Percentiles rank a stretch among this genome's conserved stretches.
These are phyloP conservation scores for Inga leiocalycina DNA, from an alignment of 306 rosid species.

Conservation along the genomic window DNA sequence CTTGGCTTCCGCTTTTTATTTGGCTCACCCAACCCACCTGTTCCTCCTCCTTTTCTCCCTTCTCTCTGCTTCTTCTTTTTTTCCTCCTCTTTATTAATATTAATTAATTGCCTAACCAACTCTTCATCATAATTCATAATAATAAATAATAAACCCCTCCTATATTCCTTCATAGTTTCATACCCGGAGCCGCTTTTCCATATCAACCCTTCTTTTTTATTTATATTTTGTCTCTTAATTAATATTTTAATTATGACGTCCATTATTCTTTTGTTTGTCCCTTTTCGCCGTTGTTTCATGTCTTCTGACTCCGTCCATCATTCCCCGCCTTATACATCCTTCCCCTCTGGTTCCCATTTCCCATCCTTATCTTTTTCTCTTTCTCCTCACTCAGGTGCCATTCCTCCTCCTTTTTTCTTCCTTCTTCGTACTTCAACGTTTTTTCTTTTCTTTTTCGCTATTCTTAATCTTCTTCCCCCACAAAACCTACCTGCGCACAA, in stretches of 20 bases:
- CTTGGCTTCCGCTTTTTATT: background rate
- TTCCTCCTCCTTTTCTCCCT: background rate
- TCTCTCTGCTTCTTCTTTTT: background rate
- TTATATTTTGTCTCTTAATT: background rate
- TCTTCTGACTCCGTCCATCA: conserved; percentile 31
- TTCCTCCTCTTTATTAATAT: background rate
- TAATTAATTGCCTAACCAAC: background rate
- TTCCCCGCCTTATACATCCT: conserved; percentile 50
- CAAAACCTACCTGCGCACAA: conserved; percentile 9
- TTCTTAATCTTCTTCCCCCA: conserved; percentile 29
- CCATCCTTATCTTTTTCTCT: conserved; percentile 22
- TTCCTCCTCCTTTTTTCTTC: background rate
- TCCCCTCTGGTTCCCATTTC: background rate
- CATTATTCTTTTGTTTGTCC: conserved; percentile 43
- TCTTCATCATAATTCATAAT: background rate
- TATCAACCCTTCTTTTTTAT: background rate
- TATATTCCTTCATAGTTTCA: background rate
- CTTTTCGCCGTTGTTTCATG: conserved; percentile 58
- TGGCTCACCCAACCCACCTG: background rate
- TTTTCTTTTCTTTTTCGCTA: conserved; percentile 11
- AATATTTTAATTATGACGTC: background rate
- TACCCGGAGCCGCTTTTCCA: background rate
- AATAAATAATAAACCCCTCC: background rate
- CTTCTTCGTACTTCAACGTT: background rate
- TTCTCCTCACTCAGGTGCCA: conserved; percentile 39